These are phyloP conservation scores for Cenchrus purpureus DNA, from an alignment of 176 grass and related monocot genomes.

Conservation along the genomic window DNA sequence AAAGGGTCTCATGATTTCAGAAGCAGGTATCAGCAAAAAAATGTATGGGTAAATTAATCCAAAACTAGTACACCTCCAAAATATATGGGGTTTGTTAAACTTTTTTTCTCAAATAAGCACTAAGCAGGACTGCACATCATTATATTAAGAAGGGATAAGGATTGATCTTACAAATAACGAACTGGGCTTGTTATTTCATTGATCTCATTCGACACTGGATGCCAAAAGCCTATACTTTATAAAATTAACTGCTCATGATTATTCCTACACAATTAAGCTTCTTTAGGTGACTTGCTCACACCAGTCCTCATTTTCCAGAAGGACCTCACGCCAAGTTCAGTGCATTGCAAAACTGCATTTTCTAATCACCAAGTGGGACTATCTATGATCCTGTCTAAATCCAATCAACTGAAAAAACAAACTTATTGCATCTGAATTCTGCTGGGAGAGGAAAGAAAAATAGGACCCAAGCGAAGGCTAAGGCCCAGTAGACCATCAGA, in stretches of 20 bases:
- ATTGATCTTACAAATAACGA: not conserved
- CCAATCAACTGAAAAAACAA: not conserved
- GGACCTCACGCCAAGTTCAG: not conserved
- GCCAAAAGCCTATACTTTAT: not conserved
- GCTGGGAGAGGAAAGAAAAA: too few relatives aligned
- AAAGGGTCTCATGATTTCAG: constrained; percentile 7
- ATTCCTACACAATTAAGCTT: constrained; percentile 22
- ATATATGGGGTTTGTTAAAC: not conserved
- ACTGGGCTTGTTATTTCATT: not conserved
- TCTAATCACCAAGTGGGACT: not conserved
- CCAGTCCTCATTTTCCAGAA: not conserved
- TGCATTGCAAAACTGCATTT: not conserved
- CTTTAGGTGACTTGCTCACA: constrained; percentile 23
- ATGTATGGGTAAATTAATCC: not conserved
- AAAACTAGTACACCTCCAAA: not conserved
- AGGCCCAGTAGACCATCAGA: too few relatives aligned
- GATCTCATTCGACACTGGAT: not conserved
- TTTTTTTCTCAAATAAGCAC: not conserved
- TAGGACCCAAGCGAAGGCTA: too few relatives aligned
- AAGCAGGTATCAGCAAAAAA: not conserved
- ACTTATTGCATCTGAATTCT: not conserved
- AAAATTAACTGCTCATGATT: constrained; percentile 9
- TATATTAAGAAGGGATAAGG: not conserved
- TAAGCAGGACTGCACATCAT: not conserved
- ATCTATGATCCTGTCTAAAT: not conserved